Evolutionary conservation across 306 rosid species (phyloP).

Genomic region (Prunus dulcis): DNA sequence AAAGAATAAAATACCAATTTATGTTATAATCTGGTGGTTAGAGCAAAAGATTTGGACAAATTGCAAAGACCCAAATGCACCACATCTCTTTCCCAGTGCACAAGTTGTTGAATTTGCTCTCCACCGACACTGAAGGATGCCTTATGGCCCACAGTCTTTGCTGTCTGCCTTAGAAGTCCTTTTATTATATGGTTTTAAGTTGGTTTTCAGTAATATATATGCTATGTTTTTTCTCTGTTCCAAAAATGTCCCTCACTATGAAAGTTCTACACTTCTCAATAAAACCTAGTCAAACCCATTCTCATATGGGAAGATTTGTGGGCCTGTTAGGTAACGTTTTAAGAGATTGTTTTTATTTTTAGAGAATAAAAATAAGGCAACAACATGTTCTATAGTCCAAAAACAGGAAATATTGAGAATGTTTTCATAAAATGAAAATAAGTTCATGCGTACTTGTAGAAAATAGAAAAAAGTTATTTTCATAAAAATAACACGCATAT

Average conservation of each 20-base stretch:
- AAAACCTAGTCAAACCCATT: background rate
- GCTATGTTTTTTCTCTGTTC: background rate
- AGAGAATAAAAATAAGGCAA: too few species aligned
- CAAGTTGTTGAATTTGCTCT: background rate
- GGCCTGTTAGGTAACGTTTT: too few species aligned
- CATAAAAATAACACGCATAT: too few species aligned
- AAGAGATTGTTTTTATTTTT: too few species aligned
- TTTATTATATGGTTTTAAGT: background rate
- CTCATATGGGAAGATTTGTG: background rate
- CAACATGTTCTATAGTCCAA: too few species aligned
- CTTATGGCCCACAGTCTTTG: background rate
- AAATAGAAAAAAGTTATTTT: too few species aligned
- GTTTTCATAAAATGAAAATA: too few species aligned
- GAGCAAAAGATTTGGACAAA: background rate
- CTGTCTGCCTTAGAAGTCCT: background rate
- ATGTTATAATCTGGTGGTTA: background rate
- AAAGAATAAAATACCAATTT: constrained; percentile 1
- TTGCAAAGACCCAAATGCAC: background rate
- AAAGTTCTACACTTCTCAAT: background rate
- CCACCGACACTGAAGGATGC: constrained; percentile 18
- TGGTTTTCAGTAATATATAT: background rate
- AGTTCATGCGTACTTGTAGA: too few species aligned
- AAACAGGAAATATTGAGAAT: too few species aligned
- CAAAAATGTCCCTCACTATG: background rate
- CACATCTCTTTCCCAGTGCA: constrained; percentile 1